Base-by-base conservation (phyloP, 2,329 filamentous ascomycete species). In the Trichophyton mentagrophytes region DNA sequence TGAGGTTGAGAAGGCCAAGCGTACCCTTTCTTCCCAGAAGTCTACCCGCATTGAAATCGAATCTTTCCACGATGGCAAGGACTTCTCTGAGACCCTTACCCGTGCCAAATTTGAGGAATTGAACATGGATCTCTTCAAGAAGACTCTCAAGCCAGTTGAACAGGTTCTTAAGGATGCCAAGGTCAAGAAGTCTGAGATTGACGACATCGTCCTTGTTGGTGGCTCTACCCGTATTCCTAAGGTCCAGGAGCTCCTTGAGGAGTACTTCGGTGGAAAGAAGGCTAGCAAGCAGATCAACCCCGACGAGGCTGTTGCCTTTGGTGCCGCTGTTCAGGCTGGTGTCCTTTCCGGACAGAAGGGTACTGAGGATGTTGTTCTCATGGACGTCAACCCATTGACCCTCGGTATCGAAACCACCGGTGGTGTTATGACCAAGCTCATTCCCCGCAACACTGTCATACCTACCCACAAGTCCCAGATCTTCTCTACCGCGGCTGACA, bases 271-370 rank as follows among this genome's bases (percentile, higher is more conserved):
- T 69, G 87, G 91, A 77, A 97, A 97, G 89, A 91, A 93, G 83
- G 90, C 91, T 69, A 91, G 88, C 84, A 97, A 97, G 89, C 90
- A 90, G 79, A 96, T 99, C 76, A 97, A 97, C 85, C 93, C 93
- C 69, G 93, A 99, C 73, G 93, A 97, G 82, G 93, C 93, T 79
- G 93, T 97, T 69, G 93, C 93, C 73, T 97, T 91, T 75, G 93
- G 93, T 79, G 93, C 93, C 66, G 92, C 93, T 68, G 90, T 97
- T 69, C 93, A 99, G 80, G 93, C 88, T 79, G 92, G 91, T 87
- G 86, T 97, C 72, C 82, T 99, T 65, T 88, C 90, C 68, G 90
- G 90, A 67, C 90, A 96, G 79, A 84, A 87, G 72, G 87, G 86
- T 71, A 88, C 89, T 65, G 80, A 78, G n/a, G 84, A 86, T 3